A percentile compares a stretch with the other conserved stretches of the same genome.
phyloP scores from a whole-genome alignment of 176 grass and related monocot genomes.

The Metroxylon sagu region DNA sequence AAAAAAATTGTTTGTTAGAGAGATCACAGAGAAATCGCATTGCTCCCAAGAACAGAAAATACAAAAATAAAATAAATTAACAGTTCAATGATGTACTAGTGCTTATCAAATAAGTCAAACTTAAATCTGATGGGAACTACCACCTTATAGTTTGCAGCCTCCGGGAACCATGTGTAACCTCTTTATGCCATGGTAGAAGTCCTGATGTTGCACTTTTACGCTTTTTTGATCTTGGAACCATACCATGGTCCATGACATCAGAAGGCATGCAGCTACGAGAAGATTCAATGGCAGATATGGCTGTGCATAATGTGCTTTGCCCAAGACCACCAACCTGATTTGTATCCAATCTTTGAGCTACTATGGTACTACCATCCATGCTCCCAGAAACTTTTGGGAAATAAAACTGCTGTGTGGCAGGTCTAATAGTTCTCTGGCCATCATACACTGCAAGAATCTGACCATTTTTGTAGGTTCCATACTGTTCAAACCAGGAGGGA shows the following conservation, averaged over 20 bases:
- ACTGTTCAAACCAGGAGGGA: conserved; percentile 79
- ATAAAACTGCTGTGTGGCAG: conserved; percentile 38
- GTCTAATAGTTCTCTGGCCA: conserved; percentile 25
- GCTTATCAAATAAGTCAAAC: too few species aligned
- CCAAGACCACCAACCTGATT: conserved; percentile 35
- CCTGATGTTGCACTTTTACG: conserved; percentile 12
- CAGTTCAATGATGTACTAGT: too few species aligned
- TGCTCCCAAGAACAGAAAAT: background rate
- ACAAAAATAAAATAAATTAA: too few species aligned
- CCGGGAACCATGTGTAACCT: conserved; percentile 9
- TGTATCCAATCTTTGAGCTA: conserved; percentile 48
- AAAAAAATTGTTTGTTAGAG: background rate
- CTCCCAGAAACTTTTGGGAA: conserved; percentile 48
- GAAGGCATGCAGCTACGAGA: conserved; percentile 16
- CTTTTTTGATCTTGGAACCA: conserved; percentile 19
- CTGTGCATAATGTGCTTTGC: conserved; percentile 19
- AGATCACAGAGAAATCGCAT: background rate
- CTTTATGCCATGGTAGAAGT: conserved; percentile 24
- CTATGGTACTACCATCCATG: conserved; percentile 38
- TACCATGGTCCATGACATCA: conserved; percentile 12
- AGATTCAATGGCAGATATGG: conserved; percentile 10
- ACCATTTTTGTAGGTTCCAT: conserved; percentile 56
- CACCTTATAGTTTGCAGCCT: conserved; percentile 23
- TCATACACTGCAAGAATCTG: conserved; percentile 42
- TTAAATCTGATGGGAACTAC: background rate